These are phyloP conservation scores for Pezicula radicicola DNA, from an alignment of 2,329 filamentous ascomycete genomes.

Conservation along the genomic window DNA sequence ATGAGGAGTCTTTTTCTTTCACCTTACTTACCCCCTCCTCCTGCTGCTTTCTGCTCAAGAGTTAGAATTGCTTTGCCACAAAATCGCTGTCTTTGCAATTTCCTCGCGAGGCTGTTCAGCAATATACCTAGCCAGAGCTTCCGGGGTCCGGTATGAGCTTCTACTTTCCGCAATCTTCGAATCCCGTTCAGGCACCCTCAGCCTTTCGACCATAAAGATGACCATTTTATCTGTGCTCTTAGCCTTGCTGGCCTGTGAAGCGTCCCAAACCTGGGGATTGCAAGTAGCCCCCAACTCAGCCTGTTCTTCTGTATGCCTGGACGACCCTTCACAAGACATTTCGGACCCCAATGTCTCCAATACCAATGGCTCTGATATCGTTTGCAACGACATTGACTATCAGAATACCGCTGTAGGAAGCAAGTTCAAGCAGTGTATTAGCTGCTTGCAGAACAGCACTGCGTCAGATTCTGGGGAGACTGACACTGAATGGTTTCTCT, in stretches of 20 bases:
- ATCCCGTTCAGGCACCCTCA: neutral
- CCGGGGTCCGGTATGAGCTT: neutral
- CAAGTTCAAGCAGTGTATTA: conserved; percentile 24
- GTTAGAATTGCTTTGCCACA: too few relatives aligned
- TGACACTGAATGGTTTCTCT: conserved; percentile 26
- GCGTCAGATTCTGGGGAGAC: conserved; percentile 13
- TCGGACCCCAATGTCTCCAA: conserved; percentile 33
- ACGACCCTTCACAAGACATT: conserved; percentile 31
- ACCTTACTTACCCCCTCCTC: too few relatives aligned
- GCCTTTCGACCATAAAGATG: neutral
- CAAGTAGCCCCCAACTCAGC: conserved; percentile 48
- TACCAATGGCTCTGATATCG: conserved; percentile 44
- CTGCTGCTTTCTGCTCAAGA: too few relatives aligned
- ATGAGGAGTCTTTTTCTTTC: too few relatives aligned
- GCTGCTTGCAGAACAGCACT: conserved; percentile 26
- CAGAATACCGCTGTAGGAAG: conserved; percentile 15
- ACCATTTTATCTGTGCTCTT: neutral
- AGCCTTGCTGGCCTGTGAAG: neutral
- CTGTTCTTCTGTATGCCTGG: conserved; percentile 46
- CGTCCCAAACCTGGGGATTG: conserved; percentile 26
- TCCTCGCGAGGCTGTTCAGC: too few relatives aligned
- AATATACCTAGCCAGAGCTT: too few relatives aligned
- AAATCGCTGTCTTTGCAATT: too few relatives aligned
- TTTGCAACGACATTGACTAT: conserved; percentile 23
- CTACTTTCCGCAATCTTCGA: neutral